A percentile compares a stretch with the other conserved stretches of the same genome.
phyloP scores from a whole-genome alignment of 2,329 filamentous ascomycete species.

The Zasmidium angulare region DNA sequence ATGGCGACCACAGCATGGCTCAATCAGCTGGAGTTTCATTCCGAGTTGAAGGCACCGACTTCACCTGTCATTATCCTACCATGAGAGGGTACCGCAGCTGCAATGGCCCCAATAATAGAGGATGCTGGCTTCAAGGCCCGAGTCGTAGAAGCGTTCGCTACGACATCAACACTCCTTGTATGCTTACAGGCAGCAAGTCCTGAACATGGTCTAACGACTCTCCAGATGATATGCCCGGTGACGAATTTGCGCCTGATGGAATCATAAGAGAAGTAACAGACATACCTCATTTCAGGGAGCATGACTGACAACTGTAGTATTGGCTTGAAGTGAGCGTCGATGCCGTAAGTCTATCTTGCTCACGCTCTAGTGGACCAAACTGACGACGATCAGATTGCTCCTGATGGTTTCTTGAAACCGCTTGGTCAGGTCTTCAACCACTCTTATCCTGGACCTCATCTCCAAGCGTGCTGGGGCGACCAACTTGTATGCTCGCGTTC shows the following conservation, averaged over 20 bases:
- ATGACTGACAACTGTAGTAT: slow-evolving; percentile 40
- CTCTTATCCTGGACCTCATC: slow-evolving; percentile 47
- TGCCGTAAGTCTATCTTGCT: slow-evolving; percentile 38
- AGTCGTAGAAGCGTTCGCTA: slow-evolving; percentile 19
- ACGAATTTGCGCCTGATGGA: slow-evolving; percentile 17
- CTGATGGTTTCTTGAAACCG: slow-evolving; percentile 29
- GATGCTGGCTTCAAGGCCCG: slow-evolving; percentile 23
- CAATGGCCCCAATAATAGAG: slow-evolving; percentile 29
- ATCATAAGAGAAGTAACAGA: slow-evolving; percentile 29
- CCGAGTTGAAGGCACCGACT: slow-evolving; percentile 16
- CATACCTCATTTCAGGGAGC: too few species aligned
- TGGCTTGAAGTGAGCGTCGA: slow-evolving; percentile 43
- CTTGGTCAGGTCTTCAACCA: slow-evolving; percentile 40
- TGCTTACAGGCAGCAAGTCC: not conserved
- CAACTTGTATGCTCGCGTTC: not conserved
- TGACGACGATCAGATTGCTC: slow-evolving; percentile 43
- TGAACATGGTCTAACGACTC: not conserved
- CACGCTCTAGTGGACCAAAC: slow-evolving; percentile 15
- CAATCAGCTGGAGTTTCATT: slow-evolving; percentile 9
- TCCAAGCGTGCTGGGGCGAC: slow-evolving; percentile 41
- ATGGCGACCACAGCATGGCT: not conserved
- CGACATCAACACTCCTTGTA: slow-evolving; percentile 34
- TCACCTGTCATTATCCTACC: slow-evolving; percentile 18
- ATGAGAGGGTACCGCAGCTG: slow-evolving; percentile 14
- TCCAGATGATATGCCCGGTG: slow-evolving; percentile 15